Evolutionary conservation across 371 early-diverging fungal genomes (phyloP), one percentile per base, ranked within the genome.

Genomic region (Mortierella sp.): DNA sequence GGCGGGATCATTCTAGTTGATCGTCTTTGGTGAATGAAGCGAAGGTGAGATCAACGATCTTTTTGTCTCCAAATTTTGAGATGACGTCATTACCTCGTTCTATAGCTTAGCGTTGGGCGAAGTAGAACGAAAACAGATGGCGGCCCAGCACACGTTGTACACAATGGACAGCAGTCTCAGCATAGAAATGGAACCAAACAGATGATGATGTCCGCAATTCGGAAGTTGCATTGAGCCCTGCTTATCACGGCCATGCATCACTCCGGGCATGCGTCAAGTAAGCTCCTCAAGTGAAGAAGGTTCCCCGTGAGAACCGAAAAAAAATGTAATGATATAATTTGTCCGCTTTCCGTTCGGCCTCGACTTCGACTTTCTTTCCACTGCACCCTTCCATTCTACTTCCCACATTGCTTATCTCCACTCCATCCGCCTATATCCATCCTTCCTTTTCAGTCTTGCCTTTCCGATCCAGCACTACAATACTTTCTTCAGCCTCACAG

Each of bases 1-100:
- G 70, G 78, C 6, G 78, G 60, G 54, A 76, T 76, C 78, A 76
- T 76, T 41, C 4, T 50, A 37, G 31, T 56, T 26, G 26, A 39
- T 39, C 17, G 39, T 14, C 39, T 63, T 17, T 37, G 4, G 37
- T 34, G 34, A 43, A 21, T n/a, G 53, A 21, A 39, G 43, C n/a
- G 27, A 23, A 51, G 3, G 21, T 21, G 37, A n/a, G n/a, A n/a
- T n/a, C n/a, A n/a, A n/a, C n/a, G n/a, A n/a, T n/a, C n/a, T n/a
- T n/a, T n/a, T n/a, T n/a, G n/a, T n/a, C n/a, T n/a, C n/a, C n/a
- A n/a, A n/a, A n/a, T n/a, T n/a, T n/a, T n/a, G n/a, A n/a, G n/a
- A n/a, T 34, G 37, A 34, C 37, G 37, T 34, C 37, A 34, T 34
- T n/a, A n/a, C n/a, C n/a, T n/a, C n/a, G n/a, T n/a, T n/a, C n/a